Evolutionary conservation across 2,329 filamentous ascomycete genomes (phyloP).

Genomic region (Chrysosporium keratinophilum): DNA sequence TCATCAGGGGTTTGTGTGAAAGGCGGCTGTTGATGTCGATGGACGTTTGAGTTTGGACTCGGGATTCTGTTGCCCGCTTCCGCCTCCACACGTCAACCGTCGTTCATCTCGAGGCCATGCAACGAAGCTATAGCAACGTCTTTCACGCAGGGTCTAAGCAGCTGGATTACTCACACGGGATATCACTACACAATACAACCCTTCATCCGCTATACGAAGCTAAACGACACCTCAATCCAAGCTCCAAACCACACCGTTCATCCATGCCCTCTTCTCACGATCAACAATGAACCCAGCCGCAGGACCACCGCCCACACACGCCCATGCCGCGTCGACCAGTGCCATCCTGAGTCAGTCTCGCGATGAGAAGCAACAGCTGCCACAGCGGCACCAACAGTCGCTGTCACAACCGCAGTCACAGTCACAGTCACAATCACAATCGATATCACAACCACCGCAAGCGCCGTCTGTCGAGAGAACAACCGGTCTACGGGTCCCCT

Average conservation of each 20-base stretch:
- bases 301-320: constrained; percentile 13
- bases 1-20: too few relatives aligned
- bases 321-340: constrained; percentile 16
- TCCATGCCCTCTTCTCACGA: background rate
- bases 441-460: constrained; percentile 21
- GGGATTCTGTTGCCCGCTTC: too few relatives aligned
- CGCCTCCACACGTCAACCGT: too few relatives aligned
- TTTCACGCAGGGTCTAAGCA: background rate
- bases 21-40: too few relatives aligned
- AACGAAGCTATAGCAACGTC: too few relatives aligned
- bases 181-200: background rate
- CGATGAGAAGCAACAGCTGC: constrained; percentile 3
- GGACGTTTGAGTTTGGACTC: too few relatives aligned
- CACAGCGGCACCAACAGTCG: constrained; percentile 8
- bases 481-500: constrained; percentile 67
- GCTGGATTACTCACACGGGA: background rate
- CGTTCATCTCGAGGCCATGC: too few relatives aligned
- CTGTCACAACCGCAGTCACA: constrained; percentile 24
- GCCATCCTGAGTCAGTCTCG: constrained; percentile 12
- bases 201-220: background rate
- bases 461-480: background rate
- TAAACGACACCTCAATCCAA: background rate
- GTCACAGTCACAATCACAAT: constrained; percentile 16
- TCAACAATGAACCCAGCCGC: constrained; percentile 5
- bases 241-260: background rate